These are phyloP conservation scores for Saraca asoca DNA, from an alignment of 331 rosid species.

Conservation along the genomic window DNA sequence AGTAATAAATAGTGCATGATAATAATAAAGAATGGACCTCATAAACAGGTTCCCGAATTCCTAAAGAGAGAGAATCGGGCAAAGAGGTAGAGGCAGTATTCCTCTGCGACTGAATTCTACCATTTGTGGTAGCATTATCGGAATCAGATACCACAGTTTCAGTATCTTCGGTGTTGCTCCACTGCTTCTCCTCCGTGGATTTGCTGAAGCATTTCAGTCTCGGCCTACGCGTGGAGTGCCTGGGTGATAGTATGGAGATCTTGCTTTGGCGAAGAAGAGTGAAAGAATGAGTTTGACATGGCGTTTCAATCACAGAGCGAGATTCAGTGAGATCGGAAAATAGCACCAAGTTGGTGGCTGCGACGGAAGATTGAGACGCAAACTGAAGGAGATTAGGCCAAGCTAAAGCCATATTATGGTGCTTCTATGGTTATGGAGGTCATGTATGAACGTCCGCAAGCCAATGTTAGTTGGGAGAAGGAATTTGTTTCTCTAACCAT, in stretches of 20 bases:
- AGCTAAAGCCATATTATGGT: conserved; percentile 64
- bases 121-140: conserved; percentile 26
- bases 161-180: conserved; percentile 31
- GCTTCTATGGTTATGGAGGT: conserved; percentile 34
- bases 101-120: conserved; percentile 38
- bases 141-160: conserved; percentile 47
- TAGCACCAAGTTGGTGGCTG: conserved; percentile 37
- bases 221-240: too few species aligned
- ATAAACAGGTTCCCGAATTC: conserved; percentile 92
- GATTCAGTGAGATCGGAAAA: conserved; percentile 44
- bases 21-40: conserved; percentile 53
- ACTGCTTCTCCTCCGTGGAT: conserved; percentile 64
- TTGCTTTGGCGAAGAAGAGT: conserved; percentile 32
- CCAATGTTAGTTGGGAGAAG: too few species aligned
- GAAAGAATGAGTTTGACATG: conserved; percentile 27
- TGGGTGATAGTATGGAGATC: conserved; percentile 37
- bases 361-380: conserved; percentile 46
- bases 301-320: conserved; percentile 34
- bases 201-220: conserved; percentile 48
- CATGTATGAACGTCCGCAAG: conserved; percentile 36
- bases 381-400: conserved; percentile 51
- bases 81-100: conserved; percentile 41
- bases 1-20: too few species aligned
- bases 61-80: conserved; percentile 66
- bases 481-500: too few species aligned